Evolutionary conservation across 1,284 basidiomycete genomes (phyloP).

Genomic region (Apiotrichum montevideense): DNA sequence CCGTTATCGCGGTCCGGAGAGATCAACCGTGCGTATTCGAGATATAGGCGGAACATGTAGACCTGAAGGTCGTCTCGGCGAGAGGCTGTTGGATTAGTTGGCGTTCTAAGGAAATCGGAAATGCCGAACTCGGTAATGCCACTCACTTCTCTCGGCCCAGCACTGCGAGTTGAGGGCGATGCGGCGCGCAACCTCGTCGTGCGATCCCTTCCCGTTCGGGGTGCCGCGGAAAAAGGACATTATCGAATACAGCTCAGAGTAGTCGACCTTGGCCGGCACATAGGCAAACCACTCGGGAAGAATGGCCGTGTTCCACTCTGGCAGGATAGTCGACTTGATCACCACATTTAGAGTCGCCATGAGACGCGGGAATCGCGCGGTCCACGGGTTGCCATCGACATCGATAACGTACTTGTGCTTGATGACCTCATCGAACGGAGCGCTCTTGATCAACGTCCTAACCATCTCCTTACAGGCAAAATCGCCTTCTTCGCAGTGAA

Average conservation of each 20-base stretch:
- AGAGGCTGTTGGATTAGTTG: constrained; percentile 27
- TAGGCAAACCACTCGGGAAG: constrained; percentile 49
- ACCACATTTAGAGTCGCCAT: constrained; percentile 46
- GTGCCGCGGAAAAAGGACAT: constrained; percentile 48
- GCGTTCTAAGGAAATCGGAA: not conserved
- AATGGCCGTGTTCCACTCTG: constrained; percentile 46
- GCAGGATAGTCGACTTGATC: constrained; percentile 48
- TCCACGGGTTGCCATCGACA: constrained; percentile 48
- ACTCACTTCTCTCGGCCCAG: constrained; percentile 47
- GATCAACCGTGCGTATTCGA: constrained; percentile 55
- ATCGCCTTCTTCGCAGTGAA: constrained; percentile 46
- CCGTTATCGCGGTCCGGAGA: constrained; percentile 50
- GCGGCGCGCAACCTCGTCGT: constrained; percentile 47
- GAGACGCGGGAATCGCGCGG: constrained; percentile 45
- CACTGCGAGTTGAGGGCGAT: constrained; percentile 49
- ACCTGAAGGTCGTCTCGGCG: constrained; percentile 44
- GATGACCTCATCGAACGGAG: constrained; percentile 38
- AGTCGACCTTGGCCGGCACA: constrained; percentile 48
- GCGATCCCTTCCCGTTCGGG: constrained; percentile 38
- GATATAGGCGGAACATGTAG: constrained; percentile 50
- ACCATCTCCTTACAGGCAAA: constrained; percentile 45
- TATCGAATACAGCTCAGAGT: constrained; percentile 48
- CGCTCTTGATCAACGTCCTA: constrained; percentile 42
- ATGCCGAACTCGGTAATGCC: not conserved
- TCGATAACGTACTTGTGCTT: constrained; percentile 48